Percentiles rank a stretch among this genome's conserved stretches.
phyloP scores from a whole-genome alignment of 495 filamentous ascomycete species.

The Patellaria atrata region DNA sequence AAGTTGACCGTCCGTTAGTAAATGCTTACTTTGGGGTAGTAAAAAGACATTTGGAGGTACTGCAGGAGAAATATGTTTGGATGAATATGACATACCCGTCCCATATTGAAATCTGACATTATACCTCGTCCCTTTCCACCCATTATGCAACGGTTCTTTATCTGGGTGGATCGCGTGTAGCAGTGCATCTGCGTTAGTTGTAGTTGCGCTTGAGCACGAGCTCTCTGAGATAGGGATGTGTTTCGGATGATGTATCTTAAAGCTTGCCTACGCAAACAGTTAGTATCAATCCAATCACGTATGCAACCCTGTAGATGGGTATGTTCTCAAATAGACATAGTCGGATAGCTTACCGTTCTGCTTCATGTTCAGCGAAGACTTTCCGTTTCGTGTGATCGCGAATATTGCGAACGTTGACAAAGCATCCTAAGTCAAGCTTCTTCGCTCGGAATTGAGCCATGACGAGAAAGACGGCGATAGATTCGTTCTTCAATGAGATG shows the following conservation, averaged over 20 bases:
- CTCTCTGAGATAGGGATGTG: slow-evolving; percentile 64
- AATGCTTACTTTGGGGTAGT: background rate
- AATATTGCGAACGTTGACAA: slow-evolving; percentile 66
- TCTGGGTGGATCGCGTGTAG: slow-evolving; percentile 86
- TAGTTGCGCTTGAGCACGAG: slow-evolving; percentile 78
- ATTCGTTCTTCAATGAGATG: too few species aligned
- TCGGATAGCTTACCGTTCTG: slow-evolving; percentile 50
- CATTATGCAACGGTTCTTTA: slow-evolving; percentile 80
- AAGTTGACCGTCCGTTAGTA: slow-evolving; percentile 6
- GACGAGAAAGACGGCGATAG: too few species aligned
- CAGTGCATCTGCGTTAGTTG: slow-evolving; percentile 86
- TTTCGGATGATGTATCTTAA: slow-evolving; percentile 91
- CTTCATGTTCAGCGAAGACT: slow-evolving; percentile 71
- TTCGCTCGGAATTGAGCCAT: slow-evolving; percentile 81
- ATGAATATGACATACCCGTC: slow-evolving; percentile 44
- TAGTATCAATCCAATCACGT: background rate
- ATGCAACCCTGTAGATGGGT: too few species aligned
- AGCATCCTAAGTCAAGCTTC: slow-evolving; percentile 74
- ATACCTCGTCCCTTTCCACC: slow-evolving; percentile 79
- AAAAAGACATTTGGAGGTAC: background rate
- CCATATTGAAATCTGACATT: slow-evolving; percentile 77
- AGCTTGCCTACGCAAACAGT: slow-evolving; percentile 65
- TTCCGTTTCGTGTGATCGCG: slow-evolving; percentile 93
- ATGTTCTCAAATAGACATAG: background rate
- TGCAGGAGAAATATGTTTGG: background rate